Evolutionary conservation across 1,284 basidiomycete species (phyloP).

Genomic region (Ganoderma multipileum): DNA sequence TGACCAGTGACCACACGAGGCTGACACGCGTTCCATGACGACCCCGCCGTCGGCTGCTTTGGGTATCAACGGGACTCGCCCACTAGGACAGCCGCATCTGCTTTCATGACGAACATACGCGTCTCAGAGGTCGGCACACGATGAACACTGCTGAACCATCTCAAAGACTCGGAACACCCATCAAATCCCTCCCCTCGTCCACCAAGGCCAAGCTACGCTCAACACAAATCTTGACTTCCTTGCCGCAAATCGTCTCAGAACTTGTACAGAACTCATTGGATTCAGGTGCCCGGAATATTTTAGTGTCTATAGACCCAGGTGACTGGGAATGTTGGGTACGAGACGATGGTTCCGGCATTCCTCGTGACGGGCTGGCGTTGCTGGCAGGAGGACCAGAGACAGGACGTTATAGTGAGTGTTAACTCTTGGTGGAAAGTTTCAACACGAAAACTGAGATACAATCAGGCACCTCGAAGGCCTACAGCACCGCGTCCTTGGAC

Average conservation of each 20-base stretch:
- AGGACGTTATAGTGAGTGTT: slow-evolving; percentile 70
- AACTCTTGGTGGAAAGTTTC: not conserved
- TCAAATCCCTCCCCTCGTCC: slow-evolving; percentile 47
- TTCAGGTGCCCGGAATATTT: slow-evolving; percentile 65
- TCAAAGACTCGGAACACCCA: not conserved
- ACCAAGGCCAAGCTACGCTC: slow-evolving; percentile 79
- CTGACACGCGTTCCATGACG: not conserved
- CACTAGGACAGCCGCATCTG: not conserved
- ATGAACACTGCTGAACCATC: not conserved
- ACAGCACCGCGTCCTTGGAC: slow-evolving; percentile 55
- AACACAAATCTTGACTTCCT: slow-evolving; percentile 81
- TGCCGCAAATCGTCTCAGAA: slow-evolving; percentile 82
- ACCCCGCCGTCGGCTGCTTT: not conserved
- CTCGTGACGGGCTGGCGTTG: slow-evolving; percentile 58
- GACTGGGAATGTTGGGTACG: slow-evolving; percentile 83
- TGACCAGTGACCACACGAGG: slow-evolving; percentile 4
- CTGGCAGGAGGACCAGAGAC: slow-evolving; percentile 59
- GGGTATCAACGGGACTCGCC: not conserved
- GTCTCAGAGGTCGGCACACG: not conserved
- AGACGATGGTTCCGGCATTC: slow-evolving; percentile 85
- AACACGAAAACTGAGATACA: not conserved
- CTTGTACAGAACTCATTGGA: slow-evolving; percentile 87
- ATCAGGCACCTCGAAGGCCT: slow-evolving; percentile 77
- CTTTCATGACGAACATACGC: not conserved
- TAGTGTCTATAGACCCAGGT: slow-evolving; percentile 70